Conservation (phyloP, 306 rosid genomes). For the Morella rubra region DNA sequence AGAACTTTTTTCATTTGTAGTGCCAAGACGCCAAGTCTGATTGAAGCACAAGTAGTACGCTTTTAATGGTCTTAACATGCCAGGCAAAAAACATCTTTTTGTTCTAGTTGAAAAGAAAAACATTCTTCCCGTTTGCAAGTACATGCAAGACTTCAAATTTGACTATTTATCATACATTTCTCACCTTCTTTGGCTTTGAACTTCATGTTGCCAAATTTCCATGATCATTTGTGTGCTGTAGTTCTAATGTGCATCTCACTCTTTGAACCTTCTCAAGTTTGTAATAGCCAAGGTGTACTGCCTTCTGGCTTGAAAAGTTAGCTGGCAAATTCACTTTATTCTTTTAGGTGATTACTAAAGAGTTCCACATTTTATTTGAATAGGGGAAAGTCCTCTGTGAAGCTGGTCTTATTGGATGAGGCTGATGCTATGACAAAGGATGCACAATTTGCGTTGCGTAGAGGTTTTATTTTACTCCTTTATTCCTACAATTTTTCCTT, state of each 20-base stretch:
- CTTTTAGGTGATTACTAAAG: constrained; percentile 12
- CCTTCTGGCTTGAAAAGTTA: constrained; percentile 5
- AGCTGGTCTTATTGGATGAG: constrained; percentile 84
- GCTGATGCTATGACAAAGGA: constrained; percentile 99
- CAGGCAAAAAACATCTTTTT: too few relatives aligned
- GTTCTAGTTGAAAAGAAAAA: too few relatives aligned
- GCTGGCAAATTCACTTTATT: constrained; percentile 17
- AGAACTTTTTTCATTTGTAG: too few relatives aligned
- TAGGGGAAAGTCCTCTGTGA: constrained; percentile 71
- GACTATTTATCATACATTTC: neutral
- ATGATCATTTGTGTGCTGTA: neutral
- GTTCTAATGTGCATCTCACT: neutral
- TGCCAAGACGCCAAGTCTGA: too few relatives aligned
- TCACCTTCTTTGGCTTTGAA: neutral
- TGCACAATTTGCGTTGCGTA: constrained; percentile 92
- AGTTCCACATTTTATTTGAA: constrained; percentile 24
- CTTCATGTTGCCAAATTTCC: neutral
- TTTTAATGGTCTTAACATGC: too few relatives aligned
- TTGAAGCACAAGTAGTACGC: too few relatives aligned
- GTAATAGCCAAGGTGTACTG: neutral
- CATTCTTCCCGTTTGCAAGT: neutral
- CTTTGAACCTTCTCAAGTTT: neutral
- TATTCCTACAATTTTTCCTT: constrained; percentile 6
- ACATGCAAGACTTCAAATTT: neutral
- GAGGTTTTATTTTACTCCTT: constrained; percentile 51